Conservation (phyloP, 306 rosid genomes). For the Potentilla sterilis region DNA sequence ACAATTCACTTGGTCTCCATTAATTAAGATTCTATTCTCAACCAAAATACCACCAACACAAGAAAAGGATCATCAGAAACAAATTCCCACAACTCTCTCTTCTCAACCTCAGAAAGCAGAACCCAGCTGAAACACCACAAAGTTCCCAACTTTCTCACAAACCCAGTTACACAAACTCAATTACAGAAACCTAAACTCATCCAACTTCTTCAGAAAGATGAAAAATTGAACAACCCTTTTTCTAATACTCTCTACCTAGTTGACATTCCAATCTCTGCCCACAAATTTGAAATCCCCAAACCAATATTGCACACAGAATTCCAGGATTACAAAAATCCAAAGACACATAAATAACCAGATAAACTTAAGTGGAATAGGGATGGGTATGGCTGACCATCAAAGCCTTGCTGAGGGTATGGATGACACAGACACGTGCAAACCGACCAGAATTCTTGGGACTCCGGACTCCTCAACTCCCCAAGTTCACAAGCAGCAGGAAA, state of each 20-base stretch:
- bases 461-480: slow-evolving; percentile 1
- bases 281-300: slow-evolving; percentile 18
- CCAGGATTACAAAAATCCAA: slow-evolving; percentile 12
- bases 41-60: neutral
- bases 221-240: neutral
- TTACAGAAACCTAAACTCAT: slow-evolving; percentile 4
- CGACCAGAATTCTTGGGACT: neutral
- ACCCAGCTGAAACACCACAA: slow-evolving; percentile 7
- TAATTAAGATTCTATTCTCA: slow-evolving; percentile 10
- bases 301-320: slow-evolving; percentile 9
- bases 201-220: neutral
- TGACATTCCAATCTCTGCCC: neutral
- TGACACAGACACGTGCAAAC: slow-evolving; percentile 11
- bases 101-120: neutral
- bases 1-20: slow-evolving; percentile 1
- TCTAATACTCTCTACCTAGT: neutral
- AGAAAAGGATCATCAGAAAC: slow-evolving; percentile 3
- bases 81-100: neutral
- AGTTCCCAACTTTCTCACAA: neutral
- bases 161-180: slow-evolving; percentile 11
- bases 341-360: neutral
- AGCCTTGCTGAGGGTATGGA: slow-evolving; percentile 16
- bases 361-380: slow-evolving; percentile 8
- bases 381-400: slow-evolving; percentile 20
- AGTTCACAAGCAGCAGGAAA: neutral